Conservation (phyloP, 441 rosid genomes). For the Breynia disticha region DNA sequence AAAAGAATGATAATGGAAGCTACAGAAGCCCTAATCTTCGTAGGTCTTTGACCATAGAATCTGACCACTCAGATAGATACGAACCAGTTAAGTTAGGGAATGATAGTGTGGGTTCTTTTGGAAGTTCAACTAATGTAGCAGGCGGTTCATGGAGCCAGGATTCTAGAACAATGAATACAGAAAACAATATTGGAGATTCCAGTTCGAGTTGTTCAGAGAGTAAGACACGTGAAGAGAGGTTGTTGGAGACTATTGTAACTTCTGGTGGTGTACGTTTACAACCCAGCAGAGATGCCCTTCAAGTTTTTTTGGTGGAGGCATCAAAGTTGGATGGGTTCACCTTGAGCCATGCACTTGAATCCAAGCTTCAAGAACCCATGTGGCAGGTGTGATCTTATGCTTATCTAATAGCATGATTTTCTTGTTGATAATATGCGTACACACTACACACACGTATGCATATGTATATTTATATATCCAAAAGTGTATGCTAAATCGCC, state of each 20-base stretch:
- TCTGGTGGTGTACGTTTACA: conserved; percentile 92
- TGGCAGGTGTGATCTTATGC: conserved; percentile 68
- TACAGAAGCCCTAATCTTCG: conserved; percentile 80
- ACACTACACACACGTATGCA: too few relatives aligned
- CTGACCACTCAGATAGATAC: conserved; percentile 54
- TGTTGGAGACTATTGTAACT: conserved; percentile 89
- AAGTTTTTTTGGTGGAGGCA: conserved; percentile 73
- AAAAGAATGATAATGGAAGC: conserved; percentile 73
- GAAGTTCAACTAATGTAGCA: conserved; percentile 31
- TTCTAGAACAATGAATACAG: conserved; percentile 31
- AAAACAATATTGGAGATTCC: conserved; percentile 35
- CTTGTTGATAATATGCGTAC: too few relatives aligned
- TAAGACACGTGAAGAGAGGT: conserved; percentile 80
- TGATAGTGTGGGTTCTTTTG: conserved; percentile 38
- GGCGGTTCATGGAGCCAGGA: conserved; percentile 59
- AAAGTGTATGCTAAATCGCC: too few relatives aligned
- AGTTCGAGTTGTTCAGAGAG: conserved; percentile 39
- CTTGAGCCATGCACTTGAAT: conserved; percentile 65
- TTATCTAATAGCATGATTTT: conserved; percentile 3
- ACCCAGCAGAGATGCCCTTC: conserved; percentile 92
- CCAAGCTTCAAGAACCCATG: conserved; percentile 75
- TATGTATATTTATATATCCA: too few relatives aligned
- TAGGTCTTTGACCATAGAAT: conserved; percentile 76
- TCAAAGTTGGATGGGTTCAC: conserved; percentile 69
- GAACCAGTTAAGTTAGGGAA: conserved; percentile 53